A percentile compares a stretch with the other conserved stretches of the same genome.
phyloP scores from a whole-genome alignment of 1,284 basidiomycete species.

The Cystobasidiaceae sp. region DNA sequence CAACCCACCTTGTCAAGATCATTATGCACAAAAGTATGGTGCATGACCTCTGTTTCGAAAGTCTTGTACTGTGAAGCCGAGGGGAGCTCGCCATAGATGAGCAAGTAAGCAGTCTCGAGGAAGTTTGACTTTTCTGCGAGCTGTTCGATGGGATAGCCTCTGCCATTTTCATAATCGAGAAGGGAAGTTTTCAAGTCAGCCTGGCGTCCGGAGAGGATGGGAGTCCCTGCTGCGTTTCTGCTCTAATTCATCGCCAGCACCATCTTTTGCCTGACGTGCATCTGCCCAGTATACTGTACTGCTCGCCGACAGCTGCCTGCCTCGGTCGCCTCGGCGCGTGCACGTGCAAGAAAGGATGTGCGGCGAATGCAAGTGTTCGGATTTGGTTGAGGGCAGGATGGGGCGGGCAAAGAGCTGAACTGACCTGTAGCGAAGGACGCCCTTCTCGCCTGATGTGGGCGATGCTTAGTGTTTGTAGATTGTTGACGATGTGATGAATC shows the following conservation, averaged over 20 bases:
- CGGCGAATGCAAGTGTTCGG: background rate
- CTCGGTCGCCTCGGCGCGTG: too few species aligned
- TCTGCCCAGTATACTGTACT: too few species aligned
- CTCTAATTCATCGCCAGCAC: too few species aligned
- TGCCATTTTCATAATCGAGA: conserved; percentile 43
- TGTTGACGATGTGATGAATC: too few species aligned
- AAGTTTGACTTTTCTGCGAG: conserved; percentile 70
- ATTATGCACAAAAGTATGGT: conserved; percentile 68
- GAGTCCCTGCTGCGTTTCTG: too few species aligned
- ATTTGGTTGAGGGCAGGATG: too few species aligned
- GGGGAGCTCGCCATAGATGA: conserved; percentile 76
- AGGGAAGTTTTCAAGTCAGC: background rate
- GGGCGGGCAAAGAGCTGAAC: background rate
- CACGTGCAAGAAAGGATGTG: background rate
- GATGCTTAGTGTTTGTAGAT: too few species aligned
- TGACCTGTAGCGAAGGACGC: conserved; percentile 58
- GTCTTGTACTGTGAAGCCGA: conserved; percentile 57
- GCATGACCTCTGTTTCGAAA: conserved; percentile 69
- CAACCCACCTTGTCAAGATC: conserved; percentile 65
- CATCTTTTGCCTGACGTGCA: too few species aligned
- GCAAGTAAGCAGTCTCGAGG: conserved; percentile 55
- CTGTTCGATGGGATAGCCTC: conserved; percentile 89
- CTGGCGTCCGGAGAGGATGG: too few species aligned
- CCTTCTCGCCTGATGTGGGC: conserved; percentile 32
- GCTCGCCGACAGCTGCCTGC: too few species aligned